Evolutionary conservation across 306 rosid species (phyloP).

Genomic region (Cicer judaicum): DNA sequence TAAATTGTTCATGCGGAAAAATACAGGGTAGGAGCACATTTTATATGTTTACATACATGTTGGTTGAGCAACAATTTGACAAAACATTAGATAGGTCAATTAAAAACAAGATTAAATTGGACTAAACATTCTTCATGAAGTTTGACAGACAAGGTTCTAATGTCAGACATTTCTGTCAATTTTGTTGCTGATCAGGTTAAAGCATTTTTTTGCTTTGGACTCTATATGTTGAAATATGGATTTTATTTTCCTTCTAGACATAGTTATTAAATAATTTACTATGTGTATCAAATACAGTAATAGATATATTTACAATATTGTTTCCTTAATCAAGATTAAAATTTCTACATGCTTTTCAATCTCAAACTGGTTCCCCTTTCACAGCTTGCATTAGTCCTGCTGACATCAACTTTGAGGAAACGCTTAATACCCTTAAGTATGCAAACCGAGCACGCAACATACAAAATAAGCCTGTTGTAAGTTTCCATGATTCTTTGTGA

Average conservation of each 20-base stretch:
- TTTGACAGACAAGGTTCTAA: conserved; percentile 31
- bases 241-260: conserved; percentile 4
- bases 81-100: conserved; percentile 20
- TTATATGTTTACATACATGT: conserved; percentile 16
- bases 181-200: conserved; percentile 30
- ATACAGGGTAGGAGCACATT: conserved; percentile 8
- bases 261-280: conserved; percentile 31
- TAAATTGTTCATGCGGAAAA: conserved; percentile 28
- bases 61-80: conserved; percentile 22
- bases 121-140: conserved; percentile 8
- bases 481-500: conserved; percentile 47
- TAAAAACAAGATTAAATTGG: conserved; percentile 22
- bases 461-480: conserved; percentile 86
- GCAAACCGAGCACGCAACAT: conserved; percentile 95
- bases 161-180: conserved; percentile 26
- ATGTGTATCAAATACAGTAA: conserved; percentile 7
- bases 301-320: conserved; percentile 30
- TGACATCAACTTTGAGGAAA: conserved; percentile 81
- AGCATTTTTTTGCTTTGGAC: conserved; percentile 20
- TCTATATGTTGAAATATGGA: conserved; percentile 4
- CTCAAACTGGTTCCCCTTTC: conserved; percentile 39
- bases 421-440: conserved; percentile 82
- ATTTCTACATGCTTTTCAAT: conserved; percentile 42
- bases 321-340: conserved; percentile 29
- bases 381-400: conserved; percentile 92